Conservation (phyloP, 73 alveolate species). For the Breviolum minutum region DNA sequence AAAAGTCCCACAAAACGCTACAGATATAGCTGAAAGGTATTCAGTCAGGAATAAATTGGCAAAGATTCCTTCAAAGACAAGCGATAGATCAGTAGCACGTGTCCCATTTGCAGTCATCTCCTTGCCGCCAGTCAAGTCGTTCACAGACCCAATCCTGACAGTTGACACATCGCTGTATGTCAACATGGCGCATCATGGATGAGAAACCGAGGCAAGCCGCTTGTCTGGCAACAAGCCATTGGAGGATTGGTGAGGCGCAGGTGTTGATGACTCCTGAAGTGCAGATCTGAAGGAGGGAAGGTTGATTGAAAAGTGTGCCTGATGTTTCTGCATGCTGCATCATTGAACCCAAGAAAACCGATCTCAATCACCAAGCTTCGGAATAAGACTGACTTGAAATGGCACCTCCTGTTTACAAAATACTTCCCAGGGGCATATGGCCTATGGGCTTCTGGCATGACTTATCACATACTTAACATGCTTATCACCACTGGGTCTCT, state of each 20-base stretch:
- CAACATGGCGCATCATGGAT: too few relatives aligned
- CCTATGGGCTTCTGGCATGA: too few relatives aligned
- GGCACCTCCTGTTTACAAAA: too few relatives aligned
- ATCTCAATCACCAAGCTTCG: too few relatives aligned
- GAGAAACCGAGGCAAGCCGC: background rate
- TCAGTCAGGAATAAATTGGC: background rate
- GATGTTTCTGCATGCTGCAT: background rate
- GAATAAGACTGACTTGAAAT: too few relatives aligned
- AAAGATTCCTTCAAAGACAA: too few relatives aligned
- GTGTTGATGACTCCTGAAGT: background rate
- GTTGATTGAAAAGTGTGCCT: background rate
- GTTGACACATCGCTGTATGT: too few relatives aligned
- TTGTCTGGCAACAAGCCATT: background rate
- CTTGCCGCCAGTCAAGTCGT: constrained; percentile 79
- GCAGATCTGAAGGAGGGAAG: background rate
- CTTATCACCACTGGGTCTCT: too few relatives aligned
- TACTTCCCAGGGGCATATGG: too few relatives aligned
- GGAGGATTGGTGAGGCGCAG: background rate
- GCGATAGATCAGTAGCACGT: too few relatives aligned
- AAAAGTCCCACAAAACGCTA: too few relatives aligned
- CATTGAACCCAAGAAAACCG: background rate
- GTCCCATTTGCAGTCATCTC: background rate
- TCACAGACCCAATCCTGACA: constrained; percentile 57
- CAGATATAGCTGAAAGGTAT: background rate
- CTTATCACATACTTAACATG: too few relatives aligned